phyloP scores from a whole-genome alignment of 2,329 filamentous ascomycete genomes.

The Drechslerella stenobrocha region DNA sequence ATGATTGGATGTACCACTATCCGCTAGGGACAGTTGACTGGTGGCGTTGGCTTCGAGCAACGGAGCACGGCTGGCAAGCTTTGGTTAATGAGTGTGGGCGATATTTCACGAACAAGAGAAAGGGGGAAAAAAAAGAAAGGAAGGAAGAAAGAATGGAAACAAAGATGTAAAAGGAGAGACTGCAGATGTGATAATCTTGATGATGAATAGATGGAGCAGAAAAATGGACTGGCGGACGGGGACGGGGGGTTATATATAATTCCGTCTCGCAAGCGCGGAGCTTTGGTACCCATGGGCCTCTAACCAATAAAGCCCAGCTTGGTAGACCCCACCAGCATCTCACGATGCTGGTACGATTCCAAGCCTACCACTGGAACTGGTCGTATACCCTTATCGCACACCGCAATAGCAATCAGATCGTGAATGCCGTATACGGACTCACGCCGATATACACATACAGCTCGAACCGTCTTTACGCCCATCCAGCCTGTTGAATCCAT shows the following conservation, averaged over 20 bases:
- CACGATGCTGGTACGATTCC: background rate
- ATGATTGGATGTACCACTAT: slow-evolving; percentile 40
- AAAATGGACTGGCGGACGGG: background rate
- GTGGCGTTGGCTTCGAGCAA: slow-evolving; percentile 21
- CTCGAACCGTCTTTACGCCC: background rate
- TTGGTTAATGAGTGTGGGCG: slow-evolving; percentile 41
- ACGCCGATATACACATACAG: background rate
- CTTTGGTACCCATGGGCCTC: background rate
- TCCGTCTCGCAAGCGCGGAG: slow-evolving; percentile 4
- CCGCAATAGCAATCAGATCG: background rate
- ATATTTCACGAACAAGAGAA: background rate
- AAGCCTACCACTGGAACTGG: background rate
- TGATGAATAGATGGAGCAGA: slow-evolving; percentile 13
- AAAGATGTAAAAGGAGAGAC: slow-evolving; percentile 39
- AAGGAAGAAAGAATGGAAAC: slow-evolving; percentile 29
- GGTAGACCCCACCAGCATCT: background rate
- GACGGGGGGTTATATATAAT: slow-evolving; percentile 1
- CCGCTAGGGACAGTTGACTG: slow-evolving; percentile 34
- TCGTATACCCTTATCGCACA: background rate
- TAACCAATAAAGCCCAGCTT: background rate
- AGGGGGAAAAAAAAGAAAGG: background rate
- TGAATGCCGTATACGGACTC: background rate
- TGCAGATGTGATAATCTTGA: slow-evolving; percentile 9
- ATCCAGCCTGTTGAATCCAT: background rate
- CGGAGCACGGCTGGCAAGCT: background rate